Base-by-base conservation (phyloP, 164 flowering plant species). In the Houttuynia cordata region DNA sequence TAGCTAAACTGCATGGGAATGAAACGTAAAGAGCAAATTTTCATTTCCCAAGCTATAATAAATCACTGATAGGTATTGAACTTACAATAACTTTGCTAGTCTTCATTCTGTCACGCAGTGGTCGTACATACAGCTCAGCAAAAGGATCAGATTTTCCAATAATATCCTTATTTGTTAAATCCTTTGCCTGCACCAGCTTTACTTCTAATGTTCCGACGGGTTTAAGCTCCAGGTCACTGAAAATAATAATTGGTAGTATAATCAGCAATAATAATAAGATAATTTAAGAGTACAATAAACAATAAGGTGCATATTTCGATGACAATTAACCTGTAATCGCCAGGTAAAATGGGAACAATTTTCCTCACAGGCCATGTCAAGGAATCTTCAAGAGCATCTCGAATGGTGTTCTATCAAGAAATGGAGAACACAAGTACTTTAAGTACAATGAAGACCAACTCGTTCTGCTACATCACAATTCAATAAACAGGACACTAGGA, bases 71-170 rank as follows among this genome's bases (percentile, higher is more conserved):
- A 23, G 2, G 34, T 23, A 4, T 1, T 20, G 34, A 23, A 68
- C 92, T 68, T 76, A 93, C 99, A 69, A 93, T 93, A 23, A 75
- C 75, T 78, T 76, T 87, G 68, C 97, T 93, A 18, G 78, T 90
- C 72, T 88, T 86, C 75, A 74, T 93, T 74, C 80, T 81, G 71
- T 83, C 86, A 57, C 75, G 87, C 63, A 91, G 51, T 58, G 97
- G 99, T n/a, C 99, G 88, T 24, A 93, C 64, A 58, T 78, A 90
- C 49, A 93, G n/a, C 34, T 65, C 79, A 66, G 97, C 99, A 84
- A 34, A 94, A 58, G 99, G 99, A 76, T 94, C 99, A 57, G 99
- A 94, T 70, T 94, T 94, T 62, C 99, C 97, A 62, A 94, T 80
- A 34, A 94, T 12, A 64, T 94, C 99, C 63, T 94, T 94, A 65